Percentiles rank a stretch among this genome's conserved stretches.
These are phyloP conservation scores for Calonectria pteridis DNA, from an alignment of 2,329 filamentous ascomycete species.

Conservation along the genomic window DNA sequence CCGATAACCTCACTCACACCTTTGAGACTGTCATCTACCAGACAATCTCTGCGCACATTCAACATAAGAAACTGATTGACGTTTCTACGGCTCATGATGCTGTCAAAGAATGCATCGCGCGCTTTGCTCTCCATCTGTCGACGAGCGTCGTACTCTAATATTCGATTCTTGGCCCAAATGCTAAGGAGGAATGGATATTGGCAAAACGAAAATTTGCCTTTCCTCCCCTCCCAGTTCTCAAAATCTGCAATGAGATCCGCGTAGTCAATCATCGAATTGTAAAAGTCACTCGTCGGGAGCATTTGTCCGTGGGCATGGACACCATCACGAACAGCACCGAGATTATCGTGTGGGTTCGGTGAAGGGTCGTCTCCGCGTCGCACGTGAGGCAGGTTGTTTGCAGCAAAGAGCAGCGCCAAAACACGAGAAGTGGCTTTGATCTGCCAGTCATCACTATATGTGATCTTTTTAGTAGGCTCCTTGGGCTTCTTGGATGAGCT, in stretches of 20 bases:
- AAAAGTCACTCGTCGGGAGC: slow-evolving; percentile 86
- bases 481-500: slow-evolving; percentile 66
- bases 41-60: slow-evolving; percentile 83
- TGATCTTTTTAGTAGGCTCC: slow-evolving; percentile 66
- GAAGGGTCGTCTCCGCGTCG: slow-evolving; percentile 49
- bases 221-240: slow-evolving; percentile 84
- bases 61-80: slow-evolving; percentile 84
- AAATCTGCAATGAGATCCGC: slow-evolving; percentile 89
- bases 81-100: slow-evolving; percentile 80
- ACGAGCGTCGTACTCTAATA: slow-evolving; percentile 87
- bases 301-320: slow-evolving; percentile 69
- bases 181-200: slow-evolving; percentile 94
- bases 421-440: slow-evolving; percentile 84
- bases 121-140: slow-evolving; percentile 92
- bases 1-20: slow-evolving; percentile 88
- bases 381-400: slow-evolving; percentile 72
- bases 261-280: slow-evolving; percentile 87
- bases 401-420: slow-evolving; percentile 84
- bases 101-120: slow-evolving; percentile 90
- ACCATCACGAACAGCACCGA: slow-evolving; percentile 38
- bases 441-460: slow-evolving; percentile 91
- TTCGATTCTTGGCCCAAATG: slow-evolving; percentile 92
- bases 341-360: slow-evolving; percentile 40
- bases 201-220: slow-evolving; percentile 85
- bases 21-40: slow-evolving; percentile 89